Conservation (phyloP, 129 eudicot species). For the Artemisia annua region DNA sequence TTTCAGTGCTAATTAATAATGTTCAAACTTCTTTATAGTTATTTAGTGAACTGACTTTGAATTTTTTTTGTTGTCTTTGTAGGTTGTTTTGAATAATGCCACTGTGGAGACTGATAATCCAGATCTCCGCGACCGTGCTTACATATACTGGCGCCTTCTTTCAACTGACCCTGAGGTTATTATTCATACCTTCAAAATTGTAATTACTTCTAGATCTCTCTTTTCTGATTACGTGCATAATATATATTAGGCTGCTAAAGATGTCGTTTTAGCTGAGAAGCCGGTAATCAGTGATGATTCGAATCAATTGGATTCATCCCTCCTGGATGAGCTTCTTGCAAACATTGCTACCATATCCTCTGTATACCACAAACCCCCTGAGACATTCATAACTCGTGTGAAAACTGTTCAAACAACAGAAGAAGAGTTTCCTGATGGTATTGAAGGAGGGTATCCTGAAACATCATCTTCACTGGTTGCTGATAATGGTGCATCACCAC, state of each 20-base stretch:
- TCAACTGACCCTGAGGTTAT: conserved; percentile 98
- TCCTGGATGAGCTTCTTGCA: conserved; percentile 96
- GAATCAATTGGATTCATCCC: conserved; percentile 86
- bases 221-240: conserved; percentile 17
- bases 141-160: conserved; percentile 99
- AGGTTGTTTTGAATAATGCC: conserved; percentile 98
- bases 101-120: conserved; percentile 99
- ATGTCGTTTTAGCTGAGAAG: conserved; percentile 95
- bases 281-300: conserved; percentile 98
- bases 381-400: conserved; percentile 90
- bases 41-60: too few species aligned
- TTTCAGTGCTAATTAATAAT: too few species aligned
- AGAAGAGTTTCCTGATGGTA: conserved; percentile 81
- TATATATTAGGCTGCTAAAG: conserved; percentile 84
- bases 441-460: conserved; percentile 73
- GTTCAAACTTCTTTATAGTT: too few species aligned
- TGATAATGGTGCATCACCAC: conserved; percentile 53
- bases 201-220: conserved; percentile 1
- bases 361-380: conserved; percentile 98
- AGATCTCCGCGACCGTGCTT: conserved; percentile 96
- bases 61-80: conserved; percentile 19
- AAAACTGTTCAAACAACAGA: conserved; percentile 77
- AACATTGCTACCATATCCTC: conserved; percentile 94
- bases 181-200: not conserved
- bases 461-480: conserved; percentile 60